Evolutionary conservation across 2,329 filamentous ascomycete genomes (phyloP).

Genomic region (Colletotrichum phormii): DNA sequence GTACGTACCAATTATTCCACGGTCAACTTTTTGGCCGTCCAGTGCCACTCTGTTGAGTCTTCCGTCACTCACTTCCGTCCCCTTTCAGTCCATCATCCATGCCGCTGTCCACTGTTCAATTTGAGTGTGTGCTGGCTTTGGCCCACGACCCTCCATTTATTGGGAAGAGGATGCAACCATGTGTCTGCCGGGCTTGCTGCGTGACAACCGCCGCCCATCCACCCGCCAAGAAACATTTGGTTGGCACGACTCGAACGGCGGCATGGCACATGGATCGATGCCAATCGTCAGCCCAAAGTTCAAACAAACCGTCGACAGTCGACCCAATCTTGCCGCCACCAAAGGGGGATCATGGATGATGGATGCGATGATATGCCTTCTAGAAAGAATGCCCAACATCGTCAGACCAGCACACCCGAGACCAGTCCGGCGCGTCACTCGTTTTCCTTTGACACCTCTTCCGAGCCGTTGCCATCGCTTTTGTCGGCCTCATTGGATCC

Average conservation of each 20-base stretch:
- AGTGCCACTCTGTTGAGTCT: neutral
- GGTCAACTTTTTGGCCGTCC: conserved; percentile 1
- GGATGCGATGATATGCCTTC: conserved; percentile 21
- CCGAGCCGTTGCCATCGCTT: neutral
- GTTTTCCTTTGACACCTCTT: conserved; percentile 26
- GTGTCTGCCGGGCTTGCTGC: neutral
- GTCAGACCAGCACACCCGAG: conserved; percentile 32
- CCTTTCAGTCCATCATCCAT: neutral
- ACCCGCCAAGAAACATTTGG: conserved; percentile 15
- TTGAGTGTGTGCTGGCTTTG: neutral
- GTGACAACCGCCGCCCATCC: conserved; percentile 8
- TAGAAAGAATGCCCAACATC: conserved; percentile 20
- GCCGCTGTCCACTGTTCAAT: neutral
- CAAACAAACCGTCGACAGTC: neutral
- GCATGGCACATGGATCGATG: conserved; percentile 9
- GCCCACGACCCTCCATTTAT: neutral
- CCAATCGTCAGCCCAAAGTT: conserved; percentile 16
- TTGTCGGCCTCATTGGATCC: conserved; percentile 6
- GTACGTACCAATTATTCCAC: neutral
- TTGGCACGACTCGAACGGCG: conserved; percentile 13
- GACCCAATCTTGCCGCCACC: conserved; percentile 17
- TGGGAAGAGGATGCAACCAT: neutral
- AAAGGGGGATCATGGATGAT: neutral
- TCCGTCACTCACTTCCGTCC: conserved; percentile 1
- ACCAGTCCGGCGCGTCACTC: conserved; percentile 30